Evolutionary conservation across 768 basidiomycete genomes (phyloP), one percentile per base, ranked within the genome.

Genomic region (Holtermannia corniformis): DNA sequence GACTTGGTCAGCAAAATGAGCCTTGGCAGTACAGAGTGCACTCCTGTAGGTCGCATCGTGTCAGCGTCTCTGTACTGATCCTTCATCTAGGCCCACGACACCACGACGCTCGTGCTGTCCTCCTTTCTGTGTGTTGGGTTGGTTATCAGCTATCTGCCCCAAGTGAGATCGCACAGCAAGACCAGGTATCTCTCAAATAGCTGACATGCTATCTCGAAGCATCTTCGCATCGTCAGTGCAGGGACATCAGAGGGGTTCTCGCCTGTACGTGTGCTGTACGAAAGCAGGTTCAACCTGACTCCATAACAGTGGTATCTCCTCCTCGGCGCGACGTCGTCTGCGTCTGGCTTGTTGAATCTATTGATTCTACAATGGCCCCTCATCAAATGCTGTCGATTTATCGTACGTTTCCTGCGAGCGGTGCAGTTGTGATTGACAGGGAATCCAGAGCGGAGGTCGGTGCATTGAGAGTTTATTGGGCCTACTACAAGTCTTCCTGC

Each of bases 221-320:
- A 88, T 62, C 73, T 81, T 49, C 79, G 89, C 5, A 95, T 95
- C 60, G 85, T 95, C 62, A 68, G 76, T 47, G 78, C 81, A 21
- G 78, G 81, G 37, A 84, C 89, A 0, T 89, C 86, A 0, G 83
- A 92, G 60, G 95, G 95, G 0, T 82, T 97, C 58, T 91, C 86
- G 56, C 89, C 92, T 16, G 70, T 71, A 44, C 46, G 67, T 47
- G 44, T 12, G 23, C 5, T 21, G 27, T 37, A 41, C 54, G 49
- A 44, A 42, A 37, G n/a, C n/a, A n/a, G 16, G 21, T 22, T 32
- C 54, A 16, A 19, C 28, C 27, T 37, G 32, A 25, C 26, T 37
- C 40, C 40, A 50, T 25, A 13, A 28, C 49, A 70, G 62, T 84
- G 86, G 80, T 97, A 87, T 65, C 75, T 97, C 27, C 76, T 96